phyloP scores from a whole-genome alignment of 1,284 basidiomycete species.

The Tremellales sp. region DNA sequence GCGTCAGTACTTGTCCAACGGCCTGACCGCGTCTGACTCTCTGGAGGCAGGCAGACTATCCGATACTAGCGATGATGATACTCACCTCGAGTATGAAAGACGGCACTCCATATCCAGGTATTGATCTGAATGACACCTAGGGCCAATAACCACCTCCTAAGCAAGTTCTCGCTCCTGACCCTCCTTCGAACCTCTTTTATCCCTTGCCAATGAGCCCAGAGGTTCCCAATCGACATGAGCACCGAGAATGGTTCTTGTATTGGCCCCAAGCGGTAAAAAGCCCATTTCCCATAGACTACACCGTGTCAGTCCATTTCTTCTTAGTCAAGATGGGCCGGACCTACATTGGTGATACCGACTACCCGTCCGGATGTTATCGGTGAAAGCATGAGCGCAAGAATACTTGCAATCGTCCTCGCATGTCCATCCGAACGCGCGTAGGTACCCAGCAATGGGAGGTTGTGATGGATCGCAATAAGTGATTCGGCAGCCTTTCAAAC shows the following conservation, averaged over 20 bases:
- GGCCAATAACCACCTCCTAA: slow-evolving; percentile 64
- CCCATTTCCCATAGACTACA: slow-evolving; percentile 89
- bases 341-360: slow-evolving; percentile 60
- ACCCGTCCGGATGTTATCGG: slow-evolving; percentile 56
- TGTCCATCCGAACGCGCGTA: slow-evolving; percentile 58
- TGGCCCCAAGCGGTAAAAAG: slow-evolving; percentile 77
- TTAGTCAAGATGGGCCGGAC: slow-evolving; percentile 3
- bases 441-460: slow-evolving; percentile 51
- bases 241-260: slow-evolving; percentile 95
- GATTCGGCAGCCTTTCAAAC: slow-evolving; percentile 47
- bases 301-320: neutral
- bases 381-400: slow-evolving; percentile 78
- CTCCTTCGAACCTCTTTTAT: slow-evolving; percentile 53
- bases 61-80: slow-evolving; percentile 2
- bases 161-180: slow-evolving; percentile 60
- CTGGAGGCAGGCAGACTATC: neutral
- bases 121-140: slow-evolving; percentile 76
- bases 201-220: slow-evolving; percentile 66
- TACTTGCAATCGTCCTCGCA: slow-evolving; percentile 88
- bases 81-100: slow-evolving; percentile 88
- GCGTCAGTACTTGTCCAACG: slow-evolving; percentile 1
- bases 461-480: slow-evolving; percentile 50
- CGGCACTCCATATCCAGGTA: slow-evolving; percentile 86
- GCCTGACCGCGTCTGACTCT: too few species aligned
- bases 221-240: slow-evolving; percentile 75